A percentile compares a stretch with the other conserved stretches of the same genome.
Conservation (phyloP, 148 eudicot species). For the Nepenthes mirabilis region DNA sequence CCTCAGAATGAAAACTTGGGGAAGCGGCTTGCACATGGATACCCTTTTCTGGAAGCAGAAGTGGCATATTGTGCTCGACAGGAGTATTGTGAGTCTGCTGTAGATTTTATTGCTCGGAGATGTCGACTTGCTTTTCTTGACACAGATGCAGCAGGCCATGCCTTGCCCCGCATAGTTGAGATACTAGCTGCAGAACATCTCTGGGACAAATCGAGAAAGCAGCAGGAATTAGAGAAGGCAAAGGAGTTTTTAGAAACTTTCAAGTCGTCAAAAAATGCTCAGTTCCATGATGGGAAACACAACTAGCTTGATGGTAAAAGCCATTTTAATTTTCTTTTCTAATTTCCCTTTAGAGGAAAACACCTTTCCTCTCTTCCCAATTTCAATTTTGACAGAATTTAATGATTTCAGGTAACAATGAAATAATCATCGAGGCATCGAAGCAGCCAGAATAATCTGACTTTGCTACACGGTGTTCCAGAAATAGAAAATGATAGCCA, state of each 20-base stretch:
- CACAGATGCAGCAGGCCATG: conserved; percentile 82
- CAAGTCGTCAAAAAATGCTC: conserved; percentile 89
- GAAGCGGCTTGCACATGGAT: conserved; percentile 96
- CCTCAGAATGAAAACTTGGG: conserved; percentile 83
- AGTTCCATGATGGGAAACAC: conserved; percentile 92
- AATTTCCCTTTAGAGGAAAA: no score
- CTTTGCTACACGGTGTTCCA: no score
- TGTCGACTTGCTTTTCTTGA: conserved; percentile 94
- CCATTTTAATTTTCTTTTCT: no score
- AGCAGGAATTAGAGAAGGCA: conserved; percentile 44
- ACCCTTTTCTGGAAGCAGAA: conserved; percentile 92
- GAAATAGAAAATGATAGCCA: no score
- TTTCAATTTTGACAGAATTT: no score
- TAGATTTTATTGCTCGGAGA: conserved; percentile 86
- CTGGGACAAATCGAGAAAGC: conserved; percentile 76
- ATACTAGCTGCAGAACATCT: conserved; percentile 75
- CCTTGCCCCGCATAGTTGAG: conserved; percentile 70
- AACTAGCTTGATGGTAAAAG: conserved; percentile 15
- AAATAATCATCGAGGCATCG: no score
- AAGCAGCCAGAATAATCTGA: no score
- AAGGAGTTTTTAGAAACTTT: conserved; percentile 68
- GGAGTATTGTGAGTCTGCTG: conserved; percentile 88
- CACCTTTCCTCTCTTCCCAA: no score
- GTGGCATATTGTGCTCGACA: conserved; percentile 96
- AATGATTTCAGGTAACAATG: no score